Conservation (phyloP, 176 grass and related monocot species). For the Oryza punctata region DNA sequence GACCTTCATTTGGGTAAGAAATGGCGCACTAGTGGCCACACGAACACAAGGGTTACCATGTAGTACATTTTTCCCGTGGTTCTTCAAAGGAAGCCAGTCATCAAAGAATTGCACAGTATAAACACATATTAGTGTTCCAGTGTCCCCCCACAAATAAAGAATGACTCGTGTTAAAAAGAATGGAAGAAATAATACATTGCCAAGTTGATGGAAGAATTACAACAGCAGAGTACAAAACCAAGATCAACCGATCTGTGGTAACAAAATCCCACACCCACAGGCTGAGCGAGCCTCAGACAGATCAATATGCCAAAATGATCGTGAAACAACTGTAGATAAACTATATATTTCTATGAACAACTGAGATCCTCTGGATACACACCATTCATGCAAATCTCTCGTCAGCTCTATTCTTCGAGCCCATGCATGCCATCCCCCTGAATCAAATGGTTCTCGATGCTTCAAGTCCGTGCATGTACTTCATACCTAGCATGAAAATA, state of each 20-base stretch:
- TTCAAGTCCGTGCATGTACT: conserved; percentile 14
- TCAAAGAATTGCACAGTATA: not conserved
- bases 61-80: not conserved
- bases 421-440: conserved; percentile 16
- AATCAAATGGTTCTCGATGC: not conserved
- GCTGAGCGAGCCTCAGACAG: conserved; percentile 37
- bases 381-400: conserved; percentile 32
- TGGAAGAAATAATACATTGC: conserved; percentile 45
- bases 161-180: conserved; percentile 34
- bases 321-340: conserved; percentile 35
- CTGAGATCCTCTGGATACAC: conserved; percentile 52
- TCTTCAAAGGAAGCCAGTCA: not conserved
- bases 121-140: not conserved
- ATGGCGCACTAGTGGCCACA: not conserved
- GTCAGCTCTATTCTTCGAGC: conserved; percentile 14
- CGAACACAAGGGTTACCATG: not conserved
- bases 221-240: conserved; percentile 36
- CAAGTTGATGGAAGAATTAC: conserved; percentile 36
- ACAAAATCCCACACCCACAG: conserved; percentile 54
- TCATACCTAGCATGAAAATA: conserved; percentile 33
- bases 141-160: conserved; percentile 11
- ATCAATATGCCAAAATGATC: conserved; percentile 51
- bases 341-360: conserved; percentile 75
- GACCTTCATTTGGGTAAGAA: not conserved
- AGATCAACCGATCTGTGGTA: conserved; percentile 39